A percentile compares a stretch with the other conserved stretches of the same genome.
Evolutionary conservation across 139 green algal species (phyloP).

Genomic region (Haematococcus lacustris): DNA sequence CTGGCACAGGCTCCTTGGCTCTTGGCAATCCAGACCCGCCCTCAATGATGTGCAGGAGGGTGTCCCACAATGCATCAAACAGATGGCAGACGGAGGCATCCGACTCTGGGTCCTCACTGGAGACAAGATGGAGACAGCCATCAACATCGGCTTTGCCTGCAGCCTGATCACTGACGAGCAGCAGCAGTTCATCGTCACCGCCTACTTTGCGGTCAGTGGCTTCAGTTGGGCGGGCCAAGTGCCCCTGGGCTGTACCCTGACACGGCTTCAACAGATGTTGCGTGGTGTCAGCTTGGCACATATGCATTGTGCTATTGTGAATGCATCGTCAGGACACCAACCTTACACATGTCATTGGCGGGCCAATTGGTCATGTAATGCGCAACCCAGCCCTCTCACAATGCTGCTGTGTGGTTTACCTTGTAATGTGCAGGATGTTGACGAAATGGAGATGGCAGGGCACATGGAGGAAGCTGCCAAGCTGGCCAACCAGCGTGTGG

Average conservation of each 20-base stretch:
- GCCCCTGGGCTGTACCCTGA: too few relatives aligned
- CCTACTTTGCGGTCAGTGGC: constrained; percentile 1
- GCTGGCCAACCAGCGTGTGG: constrained; percentile 16
- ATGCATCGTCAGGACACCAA: too few relatives aligned
- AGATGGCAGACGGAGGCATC: constrained; percentile 79
- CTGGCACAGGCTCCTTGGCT: too few relatives aligned
- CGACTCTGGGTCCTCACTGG: constrained; percentile 90
- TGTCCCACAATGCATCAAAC: constrained; percentile 84
- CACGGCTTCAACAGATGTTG: too few relatives aligned
- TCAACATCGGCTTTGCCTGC: constrained; percentile 90
- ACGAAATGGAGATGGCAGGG: constrained; percentile 13
- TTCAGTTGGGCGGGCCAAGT: too few relatives aligned
- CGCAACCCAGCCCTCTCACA: too few relatives aligned
- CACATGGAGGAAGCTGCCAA: constrained; percentile 20
- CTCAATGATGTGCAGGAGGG: constrained; percentile 94
- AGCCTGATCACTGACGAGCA: constrained; percentile 68
- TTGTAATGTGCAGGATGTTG: constrained; percentile 22
- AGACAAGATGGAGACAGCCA: constrained; percentile 82
- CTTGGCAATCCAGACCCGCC: too few relatives aligned
- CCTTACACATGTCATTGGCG: too few relatives aligned
- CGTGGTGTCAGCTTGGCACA: too few relatives aligned
- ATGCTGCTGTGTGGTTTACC: too few relatives aligned
- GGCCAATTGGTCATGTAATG: too few relatives aligned
- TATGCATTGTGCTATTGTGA: too few relatives aligned
- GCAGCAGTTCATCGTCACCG: constrained; percentile 47